phyloP scores from a whole-genome alignment of 768 basidiomycete species.

The Podaxis sp. region DNA sequence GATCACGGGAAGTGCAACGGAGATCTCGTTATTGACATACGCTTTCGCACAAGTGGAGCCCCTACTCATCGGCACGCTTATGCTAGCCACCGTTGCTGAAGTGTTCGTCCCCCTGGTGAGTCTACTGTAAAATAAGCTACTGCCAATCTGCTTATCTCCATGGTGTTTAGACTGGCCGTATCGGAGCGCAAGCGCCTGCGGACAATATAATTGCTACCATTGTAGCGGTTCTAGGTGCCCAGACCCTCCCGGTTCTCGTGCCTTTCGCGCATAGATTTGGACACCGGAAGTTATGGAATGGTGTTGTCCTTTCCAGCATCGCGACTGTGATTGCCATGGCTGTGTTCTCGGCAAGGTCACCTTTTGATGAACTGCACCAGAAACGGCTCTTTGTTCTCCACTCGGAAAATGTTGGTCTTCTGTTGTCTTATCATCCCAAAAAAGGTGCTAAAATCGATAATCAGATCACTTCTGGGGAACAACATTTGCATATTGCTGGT shows the following conservation, averaged over 20 bases:
- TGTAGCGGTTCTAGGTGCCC: conserved; percentile 51
- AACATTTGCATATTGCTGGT: conserved; percentile 74
- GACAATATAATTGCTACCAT: conserved; percentile 87
- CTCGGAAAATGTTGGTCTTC: conserved; percentile 72
- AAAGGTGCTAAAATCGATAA: not conserved
- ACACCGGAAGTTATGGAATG: conserved; percentile 25
- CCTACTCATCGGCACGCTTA: conserved; percentile 51
- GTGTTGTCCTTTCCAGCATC: conserved; percentile 42
- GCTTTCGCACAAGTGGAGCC: conserved; percentile 53
- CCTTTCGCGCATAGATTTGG: conserved; percentile 78
- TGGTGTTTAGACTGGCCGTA: conserved; percentile 66
- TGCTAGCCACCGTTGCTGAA: conserved; percentile 61
- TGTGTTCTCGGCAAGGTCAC: conserved; percentile 51
- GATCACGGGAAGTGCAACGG: conserved; percentile 22
- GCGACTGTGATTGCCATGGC: conserved; percentile 49
- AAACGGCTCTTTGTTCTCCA: conserved; percentile 82
- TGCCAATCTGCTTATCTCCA: conserved; percentile 2
- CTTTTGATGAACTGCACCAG: conserved; percentile 85
- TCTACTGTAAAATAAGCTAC: conserved; percentile 3
- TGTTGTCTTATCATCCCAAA: not conserved
- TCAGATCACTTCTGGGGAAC: conserved; percentile 67
- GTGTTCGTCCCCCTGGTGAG: conserved; percentile 87
- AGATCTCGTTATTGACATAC: conserved; percentile 60
- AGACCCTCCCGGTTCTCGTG: conserved; percentile 53
- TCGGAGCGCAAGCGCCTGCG: conserved; percentile 77